phyloP scores from a whole-genome alignment of 805 yeast species.

The Candida insectorum region DNA sequence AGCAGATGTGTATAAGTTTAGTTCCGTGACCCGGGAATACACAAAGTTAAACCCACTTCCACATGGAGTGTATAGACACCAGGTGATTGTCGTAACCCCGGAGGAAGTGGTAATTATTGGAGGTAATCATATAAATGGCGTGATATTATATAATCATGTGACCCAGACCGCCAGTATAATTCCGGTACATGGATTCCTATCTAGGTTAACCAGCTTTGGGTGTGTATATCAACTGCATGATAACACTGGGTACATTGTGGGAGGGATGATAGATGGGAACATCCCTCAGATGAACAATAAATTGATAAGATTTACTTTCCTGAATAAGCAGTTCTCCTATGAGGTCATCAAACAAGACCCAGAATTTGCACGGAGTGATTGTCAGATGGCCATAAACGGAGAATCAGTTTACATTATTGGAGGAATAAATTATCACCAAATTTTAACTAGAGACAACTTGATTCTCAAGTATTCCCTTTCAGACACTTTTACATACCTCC shows the following conservation, averaged over 20 bases:
- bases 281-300: slow-evolving; percentile 27
- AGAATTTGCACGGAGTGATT: slow-evolving; percentile 32
- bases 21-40: slow-evolving; percentile 35
- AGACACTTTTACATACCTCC: neutral
- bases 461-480: slow-evolving; percentile 2
- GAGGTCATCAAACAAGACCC: slow-evolving; percentile 18
- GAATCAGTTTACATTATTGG: slow-evolving; percentile 38
- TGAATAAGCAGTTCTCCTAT: slow-evolving; percentile 12
- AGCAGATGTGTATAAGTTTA: slow-evolving; percentile 25
- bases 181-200: slow-evolving; percentile 16
- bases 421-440: slow-evolving; percentile 11
- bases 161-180: slow-evolving; percentile 2
- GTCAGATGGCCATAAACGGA: slow-evolving; percentile 17
- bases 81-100: slow-evolving; percentile 25
- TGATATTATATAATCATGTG: slow-evolving; percentile 18
- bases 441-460: slow-evolving; percentile 8
- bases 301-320: slow-evolving; percentile 33
- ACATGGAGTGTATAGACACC: slow-evolving; percentile 50
- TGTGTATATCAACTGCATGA: slow-evolving; percentile 23
- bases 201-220: slow-evolving; percentile 32
- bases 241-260: slow-evolving; percentile 41
- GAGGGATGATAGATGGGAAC: slow-evolving; percentile 38
- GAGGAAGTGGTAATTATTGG: slow-evolving; percentile 47
- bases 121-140: slow-evolving; percentile 29
- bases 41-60: slow-evolving; percentile 33